Conservation (phyloP, 768 basidiomycete genomes). For the Suillus discolor region DNA sequence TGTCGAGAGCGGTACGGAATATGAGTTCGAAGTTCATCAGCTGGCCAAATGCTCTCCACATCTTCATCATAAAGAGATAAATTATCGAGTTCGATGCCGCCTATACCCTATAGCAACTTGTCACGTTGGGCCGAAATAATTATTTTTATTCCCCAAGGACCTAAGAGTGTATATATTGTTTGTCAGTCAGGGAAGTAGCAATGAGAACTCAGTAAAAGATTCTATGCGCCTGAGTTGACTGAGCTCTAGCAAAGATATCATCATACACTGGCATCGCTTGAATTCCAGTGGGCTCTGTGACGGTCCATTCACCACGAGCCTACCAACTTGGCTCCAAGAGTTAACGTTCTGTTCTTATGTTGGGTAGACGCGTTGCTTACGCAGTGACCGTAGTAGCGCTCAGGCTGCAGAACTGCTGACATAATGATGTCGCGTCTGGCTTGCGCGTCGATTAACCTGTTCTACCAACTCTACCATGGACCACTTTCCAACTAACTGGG, state of each 20-base stretch:
- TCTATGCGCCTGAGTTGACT: neutral
- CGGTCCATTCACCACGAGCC: neutral
- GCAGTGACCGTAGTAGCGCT: too few relatives aligned
- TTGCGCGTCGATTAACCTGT: slow-evolving; percentile 22
- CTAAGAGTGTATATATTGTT: neutral
- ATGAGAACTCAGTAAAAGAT: neutral
- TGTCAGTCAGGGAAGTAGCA: neutral
- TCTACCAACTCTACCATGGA: slow-evolving; percentile 54
- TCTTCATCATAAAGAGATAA: neutral
- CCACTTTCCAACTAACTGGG: slow-evolving; percentile 86
- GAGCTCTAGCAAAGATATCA: neutral
- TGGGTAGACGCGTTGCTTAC: too few relatives aligned
- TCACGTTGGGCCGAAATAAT: neutral
- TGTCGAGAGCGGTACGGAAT: neutral
- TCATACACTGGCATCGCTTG: neutral
- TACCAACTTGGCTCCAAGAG: neutral
- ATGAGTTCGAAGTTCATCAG: neutral
- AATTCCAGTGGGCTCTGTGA: neutral
- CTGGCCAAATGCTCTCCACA: neutral
- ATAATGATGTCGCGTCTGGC: slow-evolving; percentile 15
- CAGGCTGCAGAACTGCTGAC: slow-evolving; percentile 1
- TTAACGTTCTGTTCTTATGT: too few relatives aligned
- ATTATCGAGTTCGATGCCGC: neutral
- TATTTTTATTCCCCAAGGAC: neutral
- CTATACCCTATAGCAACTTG: neutral